phyloP scores from a whole-genome alignment of 768 basidiomycete genomes.

The Suillus spraguei region DNA sequence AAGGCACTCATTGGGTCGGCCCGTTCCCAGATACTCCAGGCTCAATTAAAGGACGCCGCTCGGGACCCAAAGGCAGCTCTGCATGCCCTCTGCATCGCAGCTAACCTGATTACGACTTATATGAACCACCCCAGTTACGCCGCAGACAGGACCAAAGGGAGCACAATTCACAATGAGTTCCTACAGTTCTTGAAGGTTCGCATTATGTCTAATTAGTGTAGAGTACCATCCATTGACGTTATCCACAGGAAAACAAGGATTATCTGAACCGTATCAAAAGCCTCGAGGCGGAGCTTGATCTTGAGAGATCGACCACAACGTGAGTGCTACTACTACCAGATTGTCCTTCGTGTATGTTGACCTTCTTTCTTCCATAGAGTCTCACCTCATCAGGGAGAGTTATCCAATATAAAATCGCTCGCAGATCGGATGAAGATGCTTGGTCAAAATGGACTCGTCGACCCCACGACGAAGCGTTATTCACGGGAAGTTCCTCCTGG shows the following conservation, averaged over 20 bases:
- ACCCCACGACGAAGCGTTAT: slow-evolving; percentile 56
- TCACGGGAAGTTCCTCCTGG: slow-evolving; percentile 52
- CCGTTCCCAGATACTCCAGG: slow-evolving; percentile 54
- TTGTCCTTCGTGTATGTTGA: slow-evolving; percentile 16
- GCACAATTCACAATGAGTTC: slow-evolving; percentile 63
- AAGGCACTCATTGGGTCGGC: slow-evolving; percentile 65
- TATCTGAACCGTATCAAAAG: slow-evolving; percentile 43
- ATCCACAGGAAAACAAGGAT: slow-evolving; percentile 41
- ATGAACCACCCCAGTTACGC: slow-evolving; percentile 63
- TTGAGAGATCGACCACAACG: slow-evolving; percentile 42
- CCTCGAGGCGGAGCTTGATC: slow-evolving; percentile 48
- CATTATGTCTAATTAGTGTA: slow-evolving; percentile 18
- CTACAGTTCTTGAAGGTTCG: slow-evolving; percentile 66
- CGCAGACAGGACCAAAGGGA: slow-evolving; percentile 50
- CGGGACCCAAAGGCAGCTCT: slow-evolving; percentile 68
- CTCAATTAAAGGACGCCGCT: slow-evolving; percentile 51
- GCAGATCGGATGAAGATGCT: slow-evolving; percentile 81
- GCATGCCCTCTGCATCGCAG: slow-evolving; percentile 61
- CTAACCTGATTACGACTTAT: slow-evolving; percentile 55
- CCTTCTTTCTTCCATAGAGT: slow-evolving; percentile 14
- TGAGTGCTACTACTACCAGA: slow-evolving; percentile 23
- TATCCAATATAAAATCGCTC: slow-evolving; percentile 55
- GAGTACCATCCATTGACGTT: slow-evolving; percentile 17
- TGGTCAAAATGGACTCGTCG: slow-evolving; percentile 68
- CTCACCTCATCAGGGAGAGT: slow-evolving; percentile 23